phyloP scores from a whole-genome alignment of 768 basidiomycete genomes.

The Strobilomyces confusus region DNA sequence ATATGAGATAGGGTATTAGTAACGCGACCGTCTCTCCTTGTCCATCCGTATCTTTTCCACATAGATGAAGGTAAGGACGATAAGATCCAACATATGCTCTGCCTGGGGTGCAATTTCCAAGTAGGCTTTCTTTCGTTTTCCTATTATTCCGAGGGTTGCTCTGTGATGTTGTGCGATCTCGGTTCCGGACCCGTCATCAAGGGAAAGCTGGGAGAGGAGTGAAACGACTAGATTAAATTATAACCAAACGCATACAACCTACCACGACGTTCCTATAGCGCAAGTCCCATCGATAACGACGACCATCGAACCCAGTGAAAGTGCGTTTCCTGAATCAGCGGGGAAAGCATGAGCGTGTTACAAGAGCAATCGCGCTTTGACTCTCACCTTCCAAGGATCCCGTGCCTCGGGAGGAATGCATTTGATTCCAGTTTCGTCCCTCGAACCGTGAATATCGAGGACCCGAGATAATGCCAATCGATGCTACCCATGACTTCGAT shows the following conservation, averaged over 20 bases:
- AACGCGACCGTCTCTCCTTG: constrained; percentile 9
- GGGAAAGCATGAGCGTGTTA: neutral
- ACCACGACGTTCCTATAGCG: constrained; percentile 9
- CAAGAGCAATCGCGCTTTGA: neutral
- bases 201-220: constrained; percentile 12
- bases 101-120: constrained; percentile 21
- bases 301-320: constrained; percentile 32
- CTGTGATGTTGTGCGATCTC: constrained; percentile 22
- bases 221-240: neutral
- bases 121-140: constrained; percentile 14
- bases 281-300: constrained; percentile 32
- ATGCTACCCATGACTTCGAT: constrained; percentile 31
- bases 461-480: constrained; percentile 28
- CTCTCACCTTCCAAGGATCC: constrained; percentile 16
- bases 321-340: constrained; percentile 17
- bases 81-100: constrained; percentile 22
- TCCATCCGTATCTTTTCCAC: constrained; percentile 29
- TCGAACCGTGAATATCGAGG: constrained; percentile 29
- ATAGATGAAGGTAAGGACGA: constrained; percentile 29
- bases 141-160: constrained; percentile 23
- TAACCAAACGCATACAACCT: neutral
- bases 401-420: constrained; percentile 21
- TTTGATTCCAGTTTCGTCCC: constrained; percentile 24
- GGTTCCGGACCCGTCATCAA: constrained; percentile 11
- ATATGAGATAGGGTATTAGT: neutral